phyloP scores from a whole-genome alignment of 1,139 yeast species.

The Candida gigantensis region DNA sequence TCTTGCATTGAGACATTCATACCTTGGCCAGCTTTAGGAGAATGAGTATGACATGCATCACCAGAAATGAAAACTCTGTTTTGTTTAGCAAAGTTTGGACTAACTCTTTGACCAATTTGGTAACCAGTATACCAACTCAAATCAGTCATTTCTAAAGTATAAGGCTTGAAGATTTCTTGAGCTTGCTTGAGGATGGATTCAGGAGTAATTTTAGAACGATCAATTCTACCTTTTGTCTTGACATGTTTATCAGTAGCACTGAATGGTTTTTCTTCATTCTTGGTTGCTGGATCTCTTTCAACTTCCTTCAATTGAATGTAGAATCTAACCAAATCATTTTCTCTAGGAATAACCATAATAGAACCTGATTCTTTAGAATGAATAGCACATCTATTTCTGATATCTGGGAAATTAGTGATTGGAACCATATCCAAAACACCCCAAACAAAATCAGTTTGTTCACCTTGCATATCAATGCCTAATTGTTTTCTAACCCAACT shows the following conservation, averaged over 20 bases:
- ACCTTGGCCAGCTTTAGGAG: conserved; percentile 44
- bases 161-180: conserved; percentile 29
- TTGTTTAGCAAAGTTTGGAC: conserved; percentile 22
- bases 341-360: conserved; percentile 37
- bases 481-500: conserved; percentile 33
- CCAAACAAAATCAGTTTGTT: conserved; percentile 37
- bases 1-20: conserved; percentile 35
- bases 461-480: conserved; percentile 30
- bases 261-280: conserved; percentile 7
- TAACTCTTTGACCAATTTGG: conserved; percentile 38
- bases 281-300: conserved; percentile 20
- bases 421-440: conserved; percentile 39
- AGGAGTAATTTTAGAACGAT: conserved; percentile 29
- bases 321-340: conserved; percentile 31
- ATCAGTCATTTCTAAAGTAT: conserved; percentile 27
- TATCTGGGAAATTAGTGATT: conserved; percentile 37
- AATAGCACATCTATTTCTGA: conserved; percentile 33
- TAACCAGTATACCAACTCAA: conserved; percentile 36
- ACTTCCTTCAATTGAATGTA: conserved; percentile 29
- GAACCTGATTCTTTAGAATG: conserved; percentile 33
- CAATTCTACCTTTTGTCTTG: conserved; percentile 23
- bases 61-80: conserved; percentile 35
- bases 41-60: conserved; percentile 42
- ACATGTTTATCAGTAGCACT: conserved; percentile 12
- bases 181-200: conserved; percentile 30